Percentiles rank a stretch among this genome's conserved stretches.
These are phyloP conservation scores for Gnaphalium uliginosum DNA, from an alignment of 129 eudicot genomes.

Conservation along the genomic window DNA sequence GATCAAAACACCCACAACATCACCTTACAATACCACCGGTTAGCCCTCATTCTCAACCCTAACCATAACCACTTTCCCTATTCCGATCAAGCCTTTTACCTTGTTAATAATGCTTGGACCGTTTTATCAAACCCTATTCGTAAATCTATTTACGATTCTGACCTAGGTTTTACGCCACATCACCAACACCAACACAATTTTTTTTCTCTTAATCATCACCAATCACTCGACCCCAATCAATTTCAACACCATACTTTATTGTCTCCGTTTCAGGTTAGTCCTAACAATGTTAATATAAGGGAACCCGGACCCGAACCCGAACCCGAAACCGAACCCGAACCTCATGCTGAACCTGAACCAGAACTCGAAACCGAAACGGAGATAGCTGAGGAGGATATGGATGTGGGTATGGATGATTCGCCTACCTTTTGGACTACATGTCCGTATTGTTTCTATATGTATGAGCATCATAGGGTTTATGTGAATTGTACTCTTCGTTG, in stretches of 20 bases:
- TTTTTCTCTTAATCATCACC: slow-evolving; percentile 35
- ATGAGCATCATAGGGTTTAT: slow-evolving; percentile 62
- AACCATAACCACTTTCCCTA: slow-evolving; percentile 29
- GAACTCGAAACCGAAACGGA: slow-evolving; percentile 14
- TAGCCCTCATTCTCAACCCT: slow-evolving; percentile 46
- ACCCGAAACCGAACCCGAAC: no score
- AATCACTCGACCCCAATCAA: slow-evolving; percentile 21
- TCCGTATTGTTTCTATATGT: slow-evolving; percentile 79
- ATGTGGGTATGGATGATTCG: slow-evolving; percentile 26
- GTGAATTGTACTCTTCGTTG: slow-evolving; percentile 70
- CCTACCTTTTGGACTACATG: slow-evolving; percentile 84
- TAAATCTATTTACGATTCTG: slow-evolving; percentile 71
- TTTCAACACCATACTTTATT: background rate
- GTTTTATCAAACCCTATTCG: slow-evolving; percentile 67
- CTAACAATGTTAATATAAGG: background rate
- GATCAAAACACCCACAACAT: slow-evolving; percentile 60
- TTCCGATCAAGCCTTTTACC: slow-evolving; percentile 71
- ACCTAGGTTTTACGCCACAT: slow-evolving; percentile 43
- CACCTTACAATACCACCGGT: slow-evolving; percentile 58
- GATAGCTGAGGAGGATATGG: slow-evolving; percentile 14
- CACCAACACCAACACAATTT: slow-evolving; percentile 39
- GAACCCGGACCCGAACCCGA: background rate
- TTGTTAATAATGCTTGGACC: slow-evolving; percentile 72
- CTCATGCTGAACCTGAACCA: background rate
- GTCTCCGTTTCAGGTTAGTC: background rate